phyloP scores from a whole-genome alignment of 768 basidiomycete genomes.

The Trametes cingulata region DNA sequence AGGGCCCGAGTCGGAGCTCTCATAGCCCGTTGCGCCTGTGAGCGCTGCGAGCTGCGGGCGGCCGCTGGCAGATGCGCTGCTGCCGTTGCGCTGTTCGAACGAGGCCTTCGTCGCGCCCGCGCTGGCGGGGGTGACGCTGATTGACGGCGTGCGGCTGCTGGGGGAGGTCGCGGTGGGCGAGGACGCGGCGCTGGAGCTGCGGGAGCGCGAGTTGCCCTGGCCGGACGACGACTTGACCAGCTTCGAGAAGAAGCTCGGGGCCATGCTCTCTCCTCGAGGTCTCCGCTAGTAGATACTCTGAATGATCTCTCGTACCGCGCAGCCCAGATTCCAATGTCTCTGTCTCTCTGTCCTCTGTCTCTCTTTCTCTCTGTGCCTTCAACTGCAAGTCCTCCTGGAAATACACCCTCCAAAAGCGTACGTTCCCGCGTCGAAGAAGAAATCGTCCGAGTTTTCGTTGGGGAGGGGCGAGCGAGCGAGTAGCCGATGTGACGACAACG shows the following conservation, averaged over 20 bases:
- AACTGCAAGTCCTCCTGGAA: not conserved
- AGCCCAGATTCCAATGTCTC: not conserved
- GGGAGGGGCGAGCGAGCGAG: not conserved
- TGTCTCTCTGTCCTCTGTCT: not conserved
- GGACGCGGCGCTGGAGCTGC: slow-evolving; percentile 18
- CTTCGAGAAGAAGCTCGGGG: slow-evolving; percentile 34
- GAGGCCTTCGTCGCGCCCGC: slow-evolving; percentile 1
- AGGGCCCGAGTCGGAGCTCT: slow-evolving; percentile 27
- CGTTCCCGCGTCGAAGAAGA: not conserved
- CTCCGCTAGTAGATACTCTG: not conserved
- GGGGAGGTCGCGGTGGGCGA: slow-evolving; percentile 19
- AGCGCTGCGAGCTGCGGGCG: slow-evolving; percentile 3
- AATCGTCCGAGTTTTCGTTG: not conserved
- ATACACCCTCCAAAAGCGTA: not conserved
- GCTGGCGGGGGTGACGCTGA: slow-evolving; percentile 13
- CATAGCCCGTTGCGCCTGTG: not conserved
- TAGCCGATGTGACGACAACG: slow-evolving; percentile 15
- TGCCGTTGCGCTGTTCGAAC: slow-evolving; percentile 3
- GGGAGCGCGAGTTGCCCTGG: slow-evolving; percentile 20
- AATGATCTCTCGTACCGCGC: not conserved
- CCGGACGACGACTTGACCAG: slow-evolving; percentile 25
- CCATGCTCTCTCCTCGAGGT: slow-evolving; percentile 14
- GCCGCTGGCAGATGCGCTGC: not conserved
- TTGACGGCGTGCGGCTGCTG: slow-evolving; percentile 20
- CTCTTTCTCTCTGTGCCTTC: not conserved